Base-by-base conservation (phyloP, 495 filamentous ascomycete species). In the Podospora australis region DNA sequence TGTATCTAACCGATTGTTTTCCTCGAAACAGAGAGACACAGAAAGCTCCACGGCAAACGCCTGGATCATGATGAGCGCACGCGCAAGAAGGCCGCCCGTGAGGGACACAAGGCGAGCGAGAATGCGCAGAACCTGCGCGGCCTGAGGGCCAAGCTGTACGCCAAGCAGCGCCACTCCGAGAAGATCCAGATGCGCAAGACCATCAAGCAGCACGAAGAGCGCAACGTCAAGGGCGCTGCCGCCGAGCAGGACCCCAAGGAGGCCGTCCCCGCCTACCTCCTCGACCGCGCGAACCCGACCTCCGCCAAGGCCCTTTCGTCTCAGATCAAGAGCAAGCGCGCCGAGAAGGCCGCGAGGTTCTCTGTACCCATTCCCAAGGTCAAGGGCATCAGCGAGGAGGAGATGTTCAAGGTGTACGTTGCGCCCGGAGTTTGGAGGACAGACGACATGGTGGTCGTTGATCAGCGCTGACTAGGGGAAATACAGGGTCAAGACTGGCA, bases 121-220 rank as follows among this genome's bases (percentile, higher is more conserved):
- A 79, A 96, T 69, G 87, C 92, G 13, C 90, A 96, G 72, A 95
- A 90, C 65, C 78, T 96, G 57, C 82, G 82, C 51, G 92, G 94
- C 53, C 78, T 96, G 57, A 76, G 88, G 52, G 92, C 92, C 59
- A 99, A 99, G 75, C 77, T 95, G 60, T 86, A 95, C 75, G 84
- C 88, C 66, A 86, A 96, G 76, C 86, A 92, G 79, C 79, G 92
- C 32, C 88, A 90, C 70, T 79, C 85, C 60, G 87, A 97, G 72
- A 99, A 99, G 84, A 97, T 99, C 66, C 90, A 96, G 81, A 91
- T 98, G 87, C 86, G 87, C 69, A 96, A 98, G 80, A 75, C 82
- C 59, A 95, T 98, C 79, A 86, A 84, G 68, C 83, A 85, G 49
- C 86, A 91, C 72, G 92, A 98, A 66, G 87, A 96, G 75, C 84